Base-by-base conservation (phyloP, 257 asterid species). In the Nicotiana tomentosiformis region DNA sequence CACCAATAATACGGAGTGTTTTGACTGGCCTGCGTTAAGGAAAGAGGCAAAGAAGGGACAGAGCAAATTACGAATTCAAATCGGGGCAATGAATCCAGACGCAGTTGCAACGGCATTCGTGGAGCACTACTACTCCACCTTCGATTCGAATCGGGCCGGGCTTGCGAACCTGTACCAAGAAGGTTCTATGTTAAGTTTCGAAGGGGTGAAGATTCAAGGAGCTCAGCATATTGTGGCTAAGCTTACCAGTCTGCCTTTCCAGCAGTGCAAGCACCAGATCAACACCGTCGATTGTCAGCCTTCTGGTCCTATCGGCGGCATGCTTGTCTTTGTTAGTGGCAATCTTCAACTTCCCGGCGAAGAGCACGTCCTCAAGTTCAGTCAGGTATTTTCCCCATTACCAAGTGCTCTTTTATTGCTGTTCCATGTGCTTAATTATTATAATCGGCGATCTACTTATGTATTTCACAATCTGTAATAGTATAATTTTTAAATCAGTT, bases 281-380 rank as follows among this genome's bases (percentile, higher is more conserved):
- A 81, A 89, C 79, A 91, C 94, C 84, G 91, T 89, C 35, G 94
- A 89, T 83, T 91, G 89, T 79, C 94, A 91, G 87, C 94, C 91
- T 7, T 91, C 94, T 32, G 94, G 94, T n/a, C 90, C 91, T 46
- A 87, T 89, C 79, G 92, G 92, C n/a, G 91, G 94, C 5, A 86
- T 91, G 87, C 90, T 91, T 26, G 94, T 90, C 49, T 88, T 91
- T 23, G 94, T 89, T 37, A 87, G 90, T 67, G 94, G 93, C 16
- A 91, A 87, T 66, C 94, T 91, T 70, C 89, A 89, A 79, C 86
- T 91, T n/a, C 81, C 80, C 26, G 94, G 94, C 15, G 94, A 91
- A 81, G 87, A 85, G 58, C 92, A 91, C 85, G 86, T 90, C 65
- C 91, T 89, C 79, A 91, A 88, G 65, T 91, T 91, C 51, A 87